A percentile compares a stretch with the other conserved stretches of the same genome.
Conservation (phyloP, 1,284 basidiomycete species). For the Malassezia japonica region DNA sequence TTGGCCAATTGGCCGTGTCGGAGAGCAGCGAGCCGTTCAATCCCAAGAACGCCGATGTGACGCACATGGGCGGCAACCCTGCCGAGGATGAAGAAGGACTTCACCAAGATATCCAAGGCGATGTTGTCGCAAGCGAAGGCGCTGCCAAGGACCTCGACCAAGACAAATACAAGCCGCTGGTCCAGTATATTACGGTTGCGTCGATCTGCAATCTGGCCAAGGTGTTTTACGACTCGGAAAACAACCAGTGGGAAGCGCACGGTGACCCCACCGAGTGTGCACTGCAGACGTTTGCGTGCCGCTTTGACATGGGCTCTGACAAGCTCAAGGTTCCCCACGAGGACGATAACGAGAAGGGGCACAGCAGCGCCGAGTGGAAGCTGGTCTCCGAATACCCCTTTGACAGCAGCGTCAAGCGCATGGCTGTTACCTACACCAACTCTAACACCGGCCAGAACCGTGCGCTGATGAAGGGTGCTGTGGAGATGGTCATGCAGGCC, state of each 20-base stretch:
- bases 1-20: conserved; percentile 35
- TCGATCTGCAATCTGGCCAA: conserved; percentile 47
- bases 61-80: neutral
- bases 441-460: conserved; percentile 26
- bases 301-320: conserved; percentile 41
- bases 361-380: conserved; percentile 25
- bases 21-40: conserved; percentile 46
- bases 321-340: conserved; percentile 18
- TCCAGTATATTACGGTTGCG: conserved; percentile 38
- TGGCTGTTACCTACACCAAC: conserved; percentile 50
- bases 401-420: conserved; percentile 43
- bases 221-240: conserved; percentile 44
- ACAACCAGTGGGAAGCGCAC: conserved; percentile 56
- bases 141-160: conserved; percentile 28
- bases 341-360: conserved; percentile 25
- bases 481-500: conserved; percentile 40
- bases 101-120: conserved; percentile 49
- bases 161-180: conserved; percentile 19
- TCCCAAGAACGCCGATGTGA: conserved; percentile 50
- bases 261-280: conserved; percentile 61
- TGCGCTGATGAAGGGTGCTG: conserved; percentile 47
- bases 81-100: conserved; percentile 12
- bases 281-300: conserved; percentile 58
- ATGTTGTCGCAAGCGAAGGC: conserved; percentile 38
- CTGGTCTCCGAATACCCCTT: conserved; percentile 52